phyloP scores from a whole-genome alignment of 352 stramenopile species.

The Nothophytophthora sp. region DNA sequence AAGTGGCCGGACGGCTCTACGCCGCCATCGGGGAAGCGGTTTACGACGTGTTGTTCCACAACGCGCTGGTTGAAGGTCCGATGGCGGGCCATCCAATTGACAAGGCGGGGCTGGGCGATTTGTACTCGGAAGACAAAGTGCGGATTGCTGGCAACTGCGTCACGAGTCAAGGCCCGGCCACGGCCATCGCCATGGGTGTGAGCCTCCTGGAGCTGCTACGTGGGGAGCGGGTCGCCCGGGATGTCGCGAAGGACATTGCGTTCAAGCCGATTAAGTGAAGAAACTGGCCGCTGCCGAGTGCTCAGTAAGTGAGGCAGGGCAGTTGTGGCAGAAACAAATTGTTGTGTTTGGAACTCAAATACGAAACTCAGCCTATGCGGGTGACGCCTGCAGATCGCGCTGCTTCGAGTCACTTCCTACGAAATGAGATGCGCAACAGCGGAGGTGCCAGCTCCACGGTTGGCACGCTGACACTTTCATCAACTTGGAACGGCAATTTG shows the following conservation, averaged over 20 bases:
- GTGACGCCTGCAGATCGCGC: too few relatives aligned
- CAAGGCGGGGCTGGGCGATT: constrained; percentile 35
- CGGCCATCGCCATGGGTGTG: constrained; percentile 55
- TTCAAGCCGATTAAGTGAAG: constrained; percentile 36
- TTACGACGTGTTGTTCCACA: constrained; percentile 55
- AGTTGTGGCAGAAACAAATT: too few relatives aligned
- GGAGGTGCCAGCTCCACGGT: constrained; percentile 27
- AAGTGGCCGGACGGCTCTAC: constrained; percentile 44
- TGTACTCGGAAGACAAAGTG: constrained; percentile 54
- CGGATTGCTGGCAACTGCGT: constrained; percentile 67
- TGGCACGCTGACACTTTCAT: constrained; percentile 11
- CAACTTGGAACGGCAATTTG: constrained; percentile 50
- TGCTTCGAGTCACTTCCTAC: constrained; percentile 18
- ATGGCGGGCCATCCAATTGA: constrained; percentile 46
- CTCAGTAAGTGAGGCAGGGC: too few relatives aligned
- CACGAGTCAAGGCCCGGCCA: constrained; percentile 62
- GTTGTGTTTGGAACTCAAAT: too few relatives aligned
- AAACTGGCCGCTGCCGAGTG: too few relatives aligned
- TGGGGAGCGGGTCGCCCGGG: constrained; percentile 35
- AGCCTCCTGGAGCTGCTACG: constrained; percentile 63
- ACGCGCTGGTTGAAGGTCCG: constrained; percentile 45
- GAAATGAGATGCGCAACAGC: constrained; percentile 28
- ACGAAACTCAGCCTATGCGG: too few relatives aligned
- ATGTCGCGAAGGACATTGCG: constrained; percentile 28
- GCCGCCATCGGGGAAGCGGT: constrained; percentile 56